Evolutionary conservation across 805 yeast species (phyloP).

Genomic region (Brettanomyces nanus): DNA sequence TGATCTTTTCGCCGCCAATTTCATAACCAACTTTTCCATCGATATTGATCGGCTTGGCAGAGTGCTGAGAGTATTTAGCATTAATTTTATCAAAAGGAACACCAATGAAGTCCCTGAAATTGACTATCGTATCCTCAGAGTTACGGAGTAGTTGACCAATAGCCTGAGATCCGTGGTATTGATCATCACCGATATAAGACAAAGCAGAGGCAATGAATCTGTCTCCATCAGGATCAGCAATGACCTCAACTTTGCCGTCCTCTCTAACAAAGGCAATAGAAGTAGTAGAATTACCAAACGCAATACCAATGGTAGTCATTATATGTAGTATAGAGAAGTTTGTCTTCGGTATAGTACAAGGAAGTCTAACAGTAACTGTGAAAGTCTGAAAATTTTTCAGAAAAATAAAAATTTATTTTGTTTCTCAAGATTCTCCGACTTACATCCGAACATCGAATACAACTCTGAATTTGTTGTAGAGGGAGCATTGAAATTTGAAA

Average conservation of each 20-base stretch:
- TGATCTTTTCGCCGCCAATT: constrained; percentile 46
- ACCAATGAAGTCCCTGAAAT: constrained; percentile 92
- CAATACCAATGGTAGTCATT: constrained; percentile 76
- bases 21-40: constrained; percentile 64
- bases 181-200: constrained; percentile 89
- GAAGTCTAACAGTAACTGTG: no score
- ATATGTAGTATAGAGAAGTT: no score
- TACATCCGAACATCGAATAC: no score
- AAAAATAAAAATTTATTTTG: no score
- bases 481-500: no score
- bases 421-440: no score
- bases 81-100: constrained; percentile 63
- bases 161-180: constrained; percentile 97
- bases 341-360: no score
- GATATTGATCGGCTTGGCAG: constrained; percentile 60
- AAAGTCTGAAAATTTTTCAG: no score
- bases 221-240: constrained; percentile 99
- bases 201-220: constrained; percentile 91
- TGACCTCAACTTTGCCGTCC: constrained; percentile 95
- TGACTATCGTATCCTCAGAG: constrained; percentile 75
- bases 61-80: constrained; percentile 49
- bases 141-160: constrained; percentile 86
- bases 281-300: constrained; percentile 94
- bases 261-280: constrained; percentile 77
- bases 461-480: no score